Evolutionary conservation across 768 basidiomycete species (phyloP).

Genomic region (Lanmaoa rubissima): DNA sequence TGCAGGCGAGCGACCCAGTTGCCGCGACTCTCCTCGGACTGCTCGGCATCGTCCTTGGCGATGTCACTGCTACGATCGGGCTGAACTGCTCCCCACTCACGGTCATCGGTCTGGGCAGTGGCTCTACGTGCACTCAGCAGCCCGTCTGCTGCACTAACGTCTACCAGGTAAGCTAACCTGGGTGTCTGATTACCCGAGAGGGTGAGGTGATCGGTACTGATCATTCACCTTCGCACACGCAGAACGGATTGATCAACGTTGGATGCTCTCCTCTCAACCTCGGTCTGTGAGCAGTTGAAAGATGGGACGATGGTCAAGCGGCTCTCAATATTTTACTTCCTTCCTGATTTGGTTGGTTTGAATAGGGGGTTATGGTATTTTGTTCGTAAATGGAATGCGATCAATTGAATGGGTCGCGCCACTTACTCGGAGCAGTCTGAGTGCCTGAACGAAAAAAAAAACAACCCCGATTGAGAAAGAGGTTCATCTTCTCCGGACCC

Average conservation of each 20-base stretch:
- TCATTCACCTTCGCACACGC: too few relatives aligned
- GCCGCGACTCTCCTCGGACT: neutral
- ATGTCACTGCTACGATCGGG: neutral
- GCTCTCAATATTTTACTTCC: neutral
- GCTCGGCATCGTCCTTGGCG: neutral
- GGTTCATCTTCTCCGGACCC: too few relatives aligned
- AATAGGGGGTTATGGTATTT: neutral
- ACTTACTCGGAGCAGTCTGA: too few relatives aligned
- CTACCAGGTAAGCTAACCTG: neutral
- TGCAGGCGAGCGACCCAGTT: neutral
- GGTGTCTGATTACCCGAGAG: neutral
- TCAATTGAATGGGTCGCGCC: too few relatives aligned
- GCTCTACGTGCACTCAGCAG: constrained; percentile 7
- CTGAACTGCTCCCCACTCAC: constrained; percentile 3
- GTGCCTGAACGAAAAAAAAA: too few relatives aligned
- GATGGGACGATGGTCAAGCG: neutral
- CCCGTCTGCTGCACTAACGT: constrained; percentile 17
- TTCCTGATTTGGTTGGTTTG: neutral
- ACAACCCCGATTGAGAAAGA: too few relatives aligned
- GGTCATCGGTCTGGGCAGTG: neutral
- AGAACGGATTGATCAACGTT: constrained; percentile 12
- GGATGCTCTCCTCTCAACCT: constrained; percentile 19
- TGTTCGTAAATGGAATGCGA: neutral
- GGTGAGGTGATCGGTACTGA: neutral
- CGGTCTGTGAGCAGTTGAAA: neutral